A percentile compares a stretch with the other conserved stretches of the same genome.
Conservation (phyloP, 2,329 filamentous ascomycete species). For the Claviceps capensis region DNA sequence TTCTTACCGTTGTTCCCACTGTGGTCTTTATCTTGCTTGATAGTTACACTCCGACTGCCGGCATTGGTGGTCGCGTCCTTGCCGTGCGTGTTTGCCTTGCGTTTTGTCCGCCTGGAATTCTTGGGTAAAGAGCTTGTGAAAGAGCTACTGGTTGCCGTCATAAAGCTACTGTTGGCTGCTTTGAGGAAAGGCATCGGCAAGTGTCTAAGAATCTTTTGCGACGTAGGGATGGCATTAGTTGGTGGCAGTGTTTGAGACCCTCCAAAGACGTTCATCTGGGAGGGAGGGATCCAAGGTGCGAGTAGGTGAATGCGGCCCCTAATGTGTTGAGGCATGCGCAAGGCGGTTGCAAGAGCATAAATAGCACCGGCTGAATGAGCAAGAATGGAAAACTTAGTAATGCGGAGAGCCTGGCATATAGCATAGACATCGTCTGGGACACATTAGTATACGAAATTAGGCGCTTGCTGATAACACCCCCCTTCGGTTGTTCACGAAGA, state of each 20-base stretch:
- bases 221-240: slow-evolving; percentile 75
- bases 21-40: slow-evolving; percentile 38
- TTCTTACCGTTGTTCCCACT: slow-evolving; percentile 17
- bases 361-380: slow-evolving; percentile 97
- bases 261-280: slow-evolving; percentile 71
- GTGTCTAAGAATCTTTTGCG: slow-evolving; percentile 79
- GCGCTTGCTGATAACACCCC: neutral
- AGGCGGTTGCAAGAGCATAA: slow-evolving; percentile 85
- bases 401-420: slow-evolving; percentile 82
- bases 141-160: slow-evolving; percentile 79
- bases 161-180: slow-evolving; percentile 89
- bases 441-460: slow-evolving; percentile 13
- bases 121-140: slow-evolving; percentile 68
- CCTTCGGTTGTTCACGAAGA: neutral
- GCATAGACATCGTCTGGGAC: slow-evolving; percentile 65
- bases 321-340: slow-evolving; percentile 93
- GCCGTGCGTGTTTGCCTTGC: slow-evolving; percentile 33
- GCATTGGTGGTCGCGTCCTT: slow-evolving; percentile 20
- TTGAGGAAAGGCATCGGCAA: slow-evolving; percentile 84
- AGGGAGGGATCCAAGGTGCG: slow-evolving; percentile 94
- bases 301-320: slow-evolving; percentile 87
- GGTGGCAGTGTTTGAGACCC: slow-evolving; percentile 62
- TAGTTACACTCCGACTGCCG: slow-evolving; percentile 22
- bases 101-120: slow-evolving; percentile 44
- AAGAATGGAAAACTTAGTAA: slow-evolving; percentile 90